Conservation (phyloP, 2,329 filamentous ascomycete species). For the Cercospora janseana region DNA sequence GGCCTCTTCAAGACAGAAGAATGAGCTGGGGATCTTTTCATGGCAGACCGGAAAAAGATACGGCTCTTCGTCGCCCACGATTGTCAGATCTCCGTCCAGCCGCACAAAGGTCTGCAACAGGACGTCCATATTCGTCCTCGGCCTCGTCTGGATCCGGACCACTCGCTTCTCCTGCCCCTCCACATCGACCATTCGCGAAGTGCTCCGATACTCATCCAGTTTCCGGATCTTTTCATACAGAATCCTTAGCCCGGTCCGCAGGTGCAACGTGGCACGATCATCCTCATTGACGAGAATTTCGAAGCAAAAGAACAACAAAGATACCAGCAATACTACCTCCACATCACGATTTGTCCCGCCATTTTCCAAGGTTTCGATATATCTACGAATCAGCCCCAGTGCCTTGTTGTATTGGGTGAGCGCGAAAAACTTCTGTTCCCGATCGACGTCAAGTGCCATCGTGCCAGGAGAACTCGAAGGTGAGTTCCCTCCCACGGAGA, state of each 20-base stretch:
- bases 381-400: slow-evolving; percentile 15
- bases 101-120: slow-evolving; percentile 21
- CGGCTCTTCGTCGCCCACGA: slow-evolving; percentile 23
- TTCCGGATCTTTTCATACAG: slow-evolving; percentile 19
- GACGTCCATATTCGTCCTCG: slow-evolving; percentile 19
- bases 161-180: slow-evolving; percentile 17
- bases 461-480: background rate
- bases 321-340: slow-evolving; percentile 22
- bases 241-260: slow-evolving; percentile 21
- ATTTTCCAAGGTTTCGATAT: slow-evolving; percentile 17
- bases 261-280: slow-evolving; percentile 17
- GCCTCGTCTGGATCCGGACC: slow-evolving; percentile 14
- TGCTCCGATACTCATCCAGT: slow-evolving; percentile 5
- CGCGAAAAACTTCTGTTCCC: slow-evolving; percentile 18
- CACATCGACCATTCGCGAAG: slow-evolving; percentile 6
- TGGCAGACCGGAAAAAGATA: slow-evolving; percentile 20
- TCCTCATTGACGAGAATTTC: slow-evolving; percentile 22
- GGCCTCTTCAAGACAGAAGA: slow-evolving; percentile 21
- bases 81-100: slow-evolving; percentile 23
- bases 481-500: background rate
- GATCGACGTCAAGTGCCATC: slow-evolving; percentile 5
- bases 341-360: slow-evolving; percentile 15
- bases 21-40: slow-evolving; percentile 19
- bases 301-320: slow-evolving; percentile 24
- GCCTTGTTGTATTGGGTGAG: slow-evolving; percentile 24